Evolutionary conservation across 352 stramenopile genomes (phyloP).

Genomic region (Pythium apleroticum): DNA sequence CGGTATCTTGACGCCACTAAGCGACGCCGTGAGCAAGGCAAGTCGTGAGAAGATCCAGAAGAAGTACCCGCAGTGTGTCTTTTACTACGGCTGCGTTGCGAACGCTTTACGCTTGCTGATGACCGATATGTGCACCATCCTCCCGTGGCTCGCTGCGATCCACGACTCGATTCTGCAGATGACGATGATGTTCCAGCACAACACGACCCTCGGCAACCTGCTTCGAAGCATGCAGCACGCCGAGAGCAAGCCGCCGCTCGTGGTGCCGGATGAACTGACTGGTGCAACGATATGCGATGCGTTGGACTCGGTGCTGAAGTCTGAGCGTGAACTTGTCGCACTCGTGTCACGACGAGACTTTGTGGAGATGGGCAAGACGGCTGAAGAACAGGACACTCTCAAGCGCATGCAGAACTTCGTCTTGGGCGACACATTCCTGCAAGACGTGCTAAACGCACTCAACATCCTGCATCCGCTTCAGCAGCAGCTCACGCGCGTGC

Average conservation of each 20-base stretch:
- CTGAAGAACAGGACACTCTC: constrained; percentile 42
- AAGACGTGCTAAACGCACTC: constrained; percentile 56
- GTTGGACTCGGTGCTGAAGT: constrained; percentile 49
- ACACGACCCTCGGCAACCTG: constrained; percentile 41
- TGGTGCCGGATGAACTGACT: constrained; percentile 17
- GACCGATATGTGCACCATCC: constrained; percentile 44
- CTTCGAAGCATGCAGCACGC: constrained; percentile 26
- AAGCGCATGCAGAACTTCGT: constrained; percentile 69
- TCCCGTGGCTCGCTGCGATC: constrained; percentile 51
- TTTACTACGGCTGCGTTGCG: constrained; percentile 66
- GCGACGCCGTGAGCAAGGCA: constrained; percentile 35
- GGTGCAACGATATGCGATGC: constrained; percentile 31
- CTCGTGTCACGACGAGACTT: constrained; percentile 64
- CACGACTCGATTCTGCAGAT: constrained; percentile 41
- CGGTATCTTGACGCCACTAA: constrained; percentile 52
- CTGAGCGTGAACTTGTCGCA: constrained; percentile 51
- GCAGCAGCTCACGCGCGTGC: constrained; percentile 47
- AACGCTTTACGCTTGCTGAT: constrained; percentile 51
- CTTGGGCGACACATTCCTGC: constrained; percentile 55
- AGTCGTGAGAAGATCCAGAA: constrained; percentile 55
- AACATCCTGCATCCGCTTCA: constrained; percentile 59
- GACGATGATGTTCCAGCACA: constrained; percentile 42
- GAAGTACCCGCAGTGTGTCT: constrained; percentile 55
- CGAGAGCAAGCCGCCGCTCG: constrained; percentile 19
- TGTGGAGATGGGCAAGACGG: constrained; percentile 36